These are phyloP conservation scores for Trichoderma endophyticum DNA, from an alignment of 2,329 filamentous ascomycete genomes.

Conservation along the genomic window DNA sequence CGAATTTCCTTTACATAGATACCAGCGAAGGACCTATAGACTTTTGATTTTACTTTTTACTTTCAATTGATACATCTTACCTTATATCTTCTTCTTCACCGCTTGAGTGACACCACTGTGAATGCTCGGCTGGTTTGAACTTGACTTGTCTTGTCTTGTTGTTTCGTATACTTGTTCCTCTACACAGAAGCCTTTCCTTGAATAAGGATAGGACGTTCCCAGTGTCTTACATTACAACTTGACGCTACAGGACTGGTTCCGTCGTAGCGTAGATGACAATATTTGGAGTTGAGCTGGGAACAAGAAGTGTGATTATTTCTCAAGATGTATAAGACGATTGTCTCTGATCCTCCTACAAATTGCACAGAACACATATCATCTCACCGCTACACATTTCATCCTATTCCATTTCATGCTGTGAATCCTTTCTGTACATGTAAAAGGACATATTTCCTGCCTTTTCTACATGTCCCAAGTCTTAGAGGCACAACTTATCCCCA, in stretches of 20 bases:
- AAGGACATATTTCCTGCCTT: not conserved
- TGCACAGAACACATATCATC: not conserved
- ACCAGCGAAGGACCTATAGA: conserved; percentile 7
- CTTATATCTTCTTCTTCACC: not conserved
- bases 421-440: not conserved
- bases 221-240: not conserved
- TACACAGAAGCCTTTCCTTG: not conserved
- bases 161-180: not conserved
- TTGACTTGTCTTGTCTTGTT: not conserved
- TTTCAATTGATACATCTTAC: not conserved
- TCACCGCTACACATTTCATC: not conserved
- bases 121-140: not conserved
- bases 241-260: not conserved
- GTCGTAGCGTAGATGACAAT: not conserved
- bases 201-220: not conserved
- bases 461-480: not conserved
- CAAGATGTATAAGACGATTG: not conserved
- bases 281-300: not conserved
- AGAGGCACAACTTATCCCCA: not conserved
- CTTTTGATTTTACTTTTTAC: not conserved
- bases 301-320: not conserved
- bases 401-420: not conserved
- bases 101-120: not conserved
- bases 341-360: not conserved
- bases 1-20: conserved; percentile 15